phyloP scores from a whole-genome alignment of 2,329 filamentous ascomycete species.

The Paecilomyces sp. region DNA sequence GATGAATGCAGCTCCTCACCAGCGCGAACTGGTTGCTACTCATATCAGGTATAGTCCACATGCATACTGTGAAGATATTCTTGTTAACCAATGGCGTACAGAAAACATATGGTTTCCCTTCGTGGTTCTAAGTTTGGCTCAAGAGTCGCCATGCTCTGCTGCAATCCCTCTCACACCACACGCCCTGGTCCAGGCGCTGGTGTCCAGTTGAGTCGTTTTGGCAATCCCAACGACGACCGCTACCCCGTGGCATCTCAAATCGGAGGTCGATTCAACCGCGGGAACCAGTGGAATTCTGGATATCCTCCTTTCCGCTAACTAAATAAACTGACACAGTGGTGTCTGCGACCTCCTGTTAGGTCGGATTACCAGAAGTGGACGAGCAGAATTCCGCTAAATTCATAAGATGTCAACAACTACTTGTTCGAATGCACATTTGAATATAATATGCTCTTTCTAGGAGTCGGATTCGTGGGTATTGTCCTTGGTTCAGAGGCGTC shows the following conservation, averaged over 20 bases:
- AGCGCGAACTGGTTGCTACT: conserved; percentile 84
- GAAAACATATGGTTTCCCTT: conserved; percentile 98
- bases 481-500: conserved; percentile 11
- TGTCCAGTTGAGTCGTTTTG: conserved; percentile 53
- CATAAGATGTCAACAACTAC: not conserved
- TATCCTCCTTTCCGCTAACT: conserved; percentile 31
- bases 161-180: conserved; percentile 83
- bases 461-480: conserved; percentile 15
- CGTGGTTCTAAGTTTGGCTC: conserved; percentile 98
- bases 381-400: not conserved
- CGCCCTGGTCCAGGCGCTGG: conserved; percentile 79
- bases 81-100: conserved; percentile 15
- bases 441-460: conserved; percentile 8
- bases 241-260: conserved; percentile 32
- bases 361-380: not conserved
- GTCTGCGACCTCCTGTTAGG: not conserved
- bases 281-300: conserved; percentile 28
- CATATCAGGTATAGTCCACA: conserved; percentile 61
- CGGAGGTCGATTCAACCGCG: conserved; percentile 26
- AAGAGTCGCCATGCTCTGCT: conserved; percentile 97
- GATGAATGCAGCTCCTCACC: conserved; percentile 76
- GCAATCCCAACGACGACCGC: conserved; percentile 44
- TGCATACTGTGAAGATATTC: conserved; percentile 1
- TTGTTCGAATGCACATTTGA: not conserved
- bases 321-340: not conserved